Percentiles rank a stretch among this genome's conserved stretches.
Evolutionary conservation across 78 protist species (phyloP).

Genomic region (Dictyostelium firmibasis): DNA sequence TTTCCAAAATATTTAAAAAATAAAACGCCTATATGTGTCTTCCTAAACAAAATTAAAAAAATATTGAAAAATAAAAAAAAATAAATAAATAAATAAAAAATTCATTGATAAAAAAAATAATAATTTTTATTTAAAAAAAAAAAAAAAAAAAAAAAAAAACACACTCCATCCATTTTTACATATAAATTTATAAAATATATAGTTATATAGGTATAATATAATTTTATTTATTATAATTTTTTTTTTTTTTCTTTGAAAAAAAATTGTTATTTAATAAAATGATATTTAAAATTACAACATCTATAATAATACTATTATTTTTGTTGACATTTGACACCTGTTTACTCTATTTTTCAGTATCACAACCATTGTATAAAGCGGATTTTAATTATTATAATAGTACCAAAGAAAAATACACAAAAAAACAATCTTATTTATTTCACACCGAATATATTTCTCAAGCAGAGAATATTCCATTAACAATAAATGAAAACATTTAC

Average conservation of each 20-base stretch:
- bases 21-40: not conserved
- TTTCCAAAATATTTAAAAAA: not conserved
- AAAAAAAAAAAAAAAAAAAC: not conserved
- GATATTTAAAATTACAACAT: not conserved
- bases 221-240: not conserved
- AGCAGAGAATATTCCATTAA: not conserved
- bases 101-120: not conserved
- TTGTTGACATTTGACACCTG: not conserved
- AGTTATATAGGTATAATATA: not conserved
- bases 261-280: not conserved
- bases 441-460: not conserved
- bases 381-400: not conserved
- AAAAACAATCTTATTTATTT: not conserved
- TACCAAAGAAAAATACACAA: not conserved
- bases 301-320: not conserved
- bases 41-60: not conserved
- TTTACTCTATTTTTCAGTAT: not conserved
- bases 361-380: not conserved
- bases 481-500: not conserved
- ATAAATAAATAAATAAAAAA: too few species aligned
- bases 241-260: not conserved
- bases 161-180: not conserved
- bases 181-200: not conserved
- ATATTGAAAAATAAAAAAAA: too few species aligned
- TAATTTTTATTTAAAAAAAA: not conserved